A percentile compares a stretch with the other conserved stretches of the same genome.
Conservation (phyloP, 257 asterid genomes). For the Solanum verrucosum region DNA sequence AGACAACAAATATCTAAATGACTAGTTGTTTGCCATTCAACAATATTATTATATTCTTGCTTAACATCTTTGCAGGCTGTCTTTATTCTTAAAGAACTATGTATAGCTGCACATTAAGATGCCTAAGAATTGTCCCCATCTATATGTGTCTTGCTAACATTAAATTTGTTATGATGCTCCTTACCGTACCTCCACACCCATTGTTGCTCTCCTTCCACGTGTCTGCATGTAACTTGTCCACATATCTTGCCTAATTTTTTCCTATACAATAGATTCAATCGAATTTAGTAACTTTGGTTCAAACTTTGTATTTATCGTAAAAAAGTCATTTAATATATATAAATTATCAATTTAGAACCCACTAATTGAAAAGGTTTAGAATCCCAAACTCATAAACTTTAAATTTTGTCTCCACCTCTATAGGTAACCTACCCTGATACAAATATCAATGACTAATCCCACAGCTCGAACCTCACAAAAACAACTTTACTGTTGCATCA, state of each 20-base stretch:
- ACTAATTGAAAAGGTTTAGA: neutral
- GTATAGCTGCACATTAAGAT: neutral
- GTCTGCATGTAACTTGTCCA: neutral
- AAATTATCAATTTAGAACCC: neutral
- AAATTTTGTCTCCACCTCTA: neutral
- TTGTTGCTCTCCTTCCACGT: too few species aligned
- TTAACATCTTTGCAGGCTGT: neutral
- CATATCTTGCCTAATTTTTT: neutral
- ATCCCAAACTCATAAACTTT: neutral
- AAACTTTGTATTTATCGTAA: neutral
- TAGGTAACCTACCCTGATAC: neutral
- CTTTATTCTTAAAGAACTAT: neutral
- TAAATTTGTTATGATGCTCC: neutral
- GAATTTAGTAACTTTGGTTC: neutral
- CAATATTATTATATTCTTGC: neutral
- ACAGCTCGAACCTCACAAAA: neutral
- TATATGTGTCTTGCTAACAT: neutral
- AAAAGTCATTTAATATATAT: neutral
- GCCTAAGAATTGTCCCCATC: neutral
- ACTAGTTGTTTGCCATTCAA: neutral
- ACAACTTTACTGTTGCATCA: neutral
- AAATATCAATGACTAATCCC: neutral
- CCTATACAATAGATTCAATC: too few species aligned
- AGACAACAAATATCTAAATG: neutral
- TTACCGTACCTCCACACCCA: too few species aligned